phyloP scores from a whole-genome alignment of 176 grass and related monocot genomes.

The Typha latifolia region DNA sequence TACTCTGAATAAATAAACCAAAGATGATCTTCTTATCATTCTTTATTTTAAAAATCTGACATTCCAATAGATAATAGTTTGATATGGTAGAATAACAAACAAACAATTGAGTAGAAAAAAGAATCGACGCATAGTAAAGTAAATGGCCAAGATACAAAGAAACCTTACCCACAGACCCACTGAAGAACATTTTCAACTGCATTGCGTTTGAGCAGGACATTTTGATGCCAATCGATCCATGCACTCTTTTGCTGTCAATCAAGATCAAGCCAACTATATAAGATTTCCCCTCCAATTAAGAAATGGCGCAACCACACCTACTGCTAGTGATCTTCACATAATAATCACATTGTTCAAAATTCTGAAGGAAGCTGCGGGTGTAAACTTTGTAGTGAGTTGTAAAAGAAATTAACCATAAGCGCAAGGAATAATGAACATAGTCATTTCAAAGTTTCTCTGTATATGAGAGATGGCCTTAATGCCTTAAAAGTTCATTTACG shows the following conservation, averaged over 20 bases:
- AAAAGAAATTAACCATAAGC: too few relatives aligned
- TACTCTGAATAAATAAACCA: background rate
- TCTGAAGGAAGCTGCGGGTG: too few relatives aligned
- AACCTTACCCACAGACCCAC: slow-evolving; percentile 88
- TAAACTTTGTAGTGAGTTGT: too few relatives aligned
- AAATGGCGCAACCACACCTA: too few relatives aligned
- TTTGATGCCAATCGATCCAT: slow-evolving; percentile 72
- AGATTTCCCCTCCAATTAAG: too few relatives aligned
- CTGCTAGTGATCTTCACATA: too few relatives aligned
- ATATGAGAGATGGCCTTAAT: too few relatives aligned
- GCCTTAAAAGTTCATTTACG: too few relatives aligned
- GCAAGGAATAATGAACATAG: too few relatives aligned
- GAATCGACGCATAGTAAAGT: background rate
- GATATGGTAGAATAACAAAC: background rate
- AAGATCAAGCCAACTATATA: background rate
- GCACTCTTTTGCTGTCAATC: slow-evolving; percentile 55
- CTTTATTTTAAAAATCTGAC: background rate
- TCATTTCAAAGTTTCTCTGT: too few relatives aligned
- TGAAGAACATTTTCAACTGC: slow-evolving; percentile 93
- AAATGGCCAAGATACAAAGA: slow-evolving; percentile 2
- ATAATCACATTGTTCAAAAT: too few relatives aligned
- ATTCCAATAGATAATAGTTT: background rate
- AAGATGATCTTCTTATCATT: background rate
- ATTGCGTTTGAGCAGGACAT: slow-evolving; percentile 66
- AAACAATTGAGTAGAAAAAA: background rate